Evolutionary conservation across 495 filamentous ascomycete genomes (phyloP), one percentile per base, ranked within the genome.

Genomic region (Parathielavia hyrcaniae): DNA sequence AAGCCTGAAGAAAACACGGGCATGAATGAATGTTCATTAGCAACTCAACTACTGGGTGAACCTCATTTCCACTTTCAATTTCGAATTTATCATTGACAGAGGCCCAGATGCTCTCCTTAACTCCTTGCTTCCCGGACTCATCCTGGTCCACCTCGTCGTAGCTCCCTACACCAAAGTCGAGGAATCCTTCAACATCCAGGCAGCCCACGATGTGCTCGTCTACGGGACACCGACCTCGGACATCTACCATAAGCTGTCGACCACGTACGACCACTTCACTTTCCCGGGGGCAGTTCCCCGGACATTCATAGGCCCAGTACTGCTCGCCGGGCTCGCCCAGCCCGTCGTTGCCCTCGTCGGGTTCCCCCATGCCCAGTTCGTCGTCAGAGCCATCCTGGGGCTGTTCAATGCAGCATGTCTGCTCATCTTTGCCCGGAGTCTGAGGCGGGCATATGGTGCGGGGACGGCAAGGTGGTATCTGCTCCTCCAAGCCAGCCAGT

Each of bases 151-250:
- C 70, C 81, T 96, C 50, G 58, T 84, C 55, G 71, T 82, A 10
- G 84, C 95, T 16, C 95, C 93, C 1, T 97, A 93, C 75, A 97
- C 95, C 49, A 99, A 99, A 72, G 95, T 99, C 55, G 93, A 99
- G 69, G 93, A 99, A 74, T 97, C 91, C 0, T 99, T 99, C 81
- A 96, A 96, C 64, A 83, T 97, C 52, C 93, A 99, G 69, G 93
- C 93, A 0, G 84, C 85, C 7, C 95, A 97, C 71, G 93, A 99
- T 67, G 86, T 97, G 36, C 67, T 93, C 16, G 81, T 78, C 4
- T 90, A 91, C 71, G 89, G 90, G 1, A 81, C 91, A 34, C 86
- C 91, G 0, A 79, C 71, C 9, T 68, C 58, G 19, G 73, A 88
- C 65, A 64, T 81, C 23, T 58, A 75, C n/a, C 61, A 72, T 1